Base-by-base conservation (phyloP, 352 stramenopile genomes). In the Hyaloperonospora brassicae region DNA sequence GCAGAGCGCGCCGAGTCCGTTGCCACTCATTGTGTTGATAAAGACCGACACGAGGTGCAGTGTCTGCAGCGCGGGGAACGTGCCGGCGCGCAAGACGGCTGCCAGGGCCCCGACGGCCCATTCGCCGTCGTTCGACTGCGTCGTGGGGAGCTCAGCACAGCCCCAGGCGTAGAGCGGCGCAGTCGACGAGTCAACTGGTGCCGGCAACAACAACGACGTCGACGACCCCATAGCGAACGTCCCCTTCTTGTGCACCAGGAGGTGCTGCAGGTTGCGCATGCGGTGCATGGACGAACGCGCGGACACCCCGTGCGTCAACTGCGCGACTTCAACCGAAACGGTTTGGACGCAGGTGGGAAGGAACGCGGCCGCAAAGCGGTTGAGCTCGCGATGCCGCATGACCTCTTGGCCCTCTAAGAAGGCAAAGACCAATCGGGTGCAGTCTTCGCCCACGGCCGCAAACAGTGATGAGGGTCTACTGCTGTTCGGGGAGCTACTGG, bases 31-130 rank as follows among this genome's bases (percentile, higher is more conserved):
- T 35, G 79, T 89, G 62, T 87, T 84, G 21, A 75, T 79, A 43
- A 89, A 87, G 36, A 86, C 64, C 22, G 77, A 86, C n/a, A 81
- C 64, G 40, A 88, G 69, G 45, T 83, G 75, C 31, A 89, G 61
- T n/a, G 73, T 66, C 43, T 73, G 68, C 36, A 88, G 64, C 17
- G 44, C 66, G 3, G 61, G 57, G 17, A 79, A 78, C 8, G 60
- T 52, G 5, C 76, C 76, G 12, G 47, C 46, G 36, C 48, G 57
- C 5, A 89, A 47, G 1, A 65, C 63, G 17, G 50, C 31, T 2
- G 74, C 73, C 23, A 89, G 56, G 47, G 67, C 64, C 47, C 71
- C 50, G 42, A 87, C 64, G 11, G 78, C 70, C 11, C 50, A 46
- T 56, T 89, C 79, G 5, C 76, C 76, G 27, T 72, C 62, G 45